Evolutionary conservation across 495 filamentous ascomycete species (phyloP), one percentile per base, ranked within the genome.

Genomic region (Clohesyomyces aquaticus): DNA sequence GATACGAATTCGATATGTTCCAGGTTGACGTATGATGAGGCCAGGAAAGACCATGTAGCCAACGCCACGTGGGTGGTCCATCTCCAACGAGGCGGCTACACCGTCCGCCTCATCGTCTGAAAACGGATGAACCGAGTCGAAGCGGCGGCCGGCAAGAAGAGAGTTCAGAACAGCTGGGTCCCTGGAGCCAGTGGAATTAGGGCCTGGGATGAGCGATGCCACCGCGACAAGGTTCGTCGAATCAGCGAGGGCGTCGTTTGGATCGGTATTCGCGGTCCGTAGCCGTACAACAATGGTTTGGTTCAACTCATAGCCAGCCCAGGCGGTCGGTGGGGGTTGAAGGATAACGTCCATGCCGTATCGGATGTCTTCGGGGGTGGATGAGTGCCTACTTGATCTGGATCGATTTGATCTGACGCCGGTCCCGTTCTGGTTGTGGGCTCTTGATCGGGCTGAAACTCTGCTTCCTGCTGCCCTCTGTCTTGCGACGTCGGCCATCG

Each of bases 11-110:
- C 74, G 69, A 47, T 71, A 76, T 4, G 61, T 70, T 18, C 74
- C 74, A 23, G 67, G 60, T 48, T 73, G 72, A 25, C 72, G 61
- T 48, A 76, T 74, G 3, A 69, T 26, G 26, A 76, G 70, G 16
- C 58, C 59, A n/a, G 70, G 63, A 60, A 76, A 76, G 41, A 59
- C 61, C 52, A 72, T 65, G 61, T 74, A 76, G 61, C 74, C 74
- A 11, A 76, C 68, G 14, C 64, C 64, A 19, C 47, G 54, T 4
- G 64, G 52, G 26, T 71, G 51, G 59, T 61, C 45, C 35, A 60
- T 50, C 0, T 63, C 67, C 21, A 65, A 49, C 35, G 54, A 59
- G 16, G 14, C 42, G 26, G 48, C 46, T 16, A 27, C 35, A 38
- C 59, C 65, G 47, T 67, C 65, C 2, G 59, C 66, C n/a, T 56